Evolutionary conservation across 768 basidiomycete species (phyloP).

Genomic region (Hemileccinum impolitum): DNA sequence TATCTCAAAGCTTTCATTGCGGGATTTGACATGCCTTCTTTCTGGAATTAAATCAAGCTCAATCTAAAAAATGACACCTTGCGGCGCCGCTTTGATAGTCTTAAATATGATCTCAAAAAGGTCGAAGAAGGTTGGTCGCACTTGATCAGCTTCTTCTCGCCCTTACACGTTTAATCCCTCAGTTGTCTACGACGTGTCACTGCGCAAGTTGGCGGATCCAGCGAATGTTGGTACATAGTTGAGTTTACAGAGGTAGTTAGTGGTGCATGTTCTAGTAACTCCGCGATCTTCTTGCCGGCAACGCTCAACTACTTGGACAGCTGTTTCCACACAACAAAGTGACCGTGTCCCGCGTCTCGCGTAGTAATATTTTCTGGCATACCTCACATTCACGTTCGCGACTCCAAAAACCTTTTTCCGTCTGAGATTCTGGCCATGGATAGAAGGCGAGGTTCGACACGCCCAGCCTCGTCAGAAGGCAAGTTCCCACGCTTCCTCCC

Average conservation of each 20-base stretch:
- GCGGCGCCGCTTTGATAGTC: slow-evolving; percentile 72
- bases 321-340: slow-evolving; percentile 6
- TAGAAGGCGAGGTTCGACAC: slow-evolving; percentile 57
- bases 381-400: slow-evolving; percentile 1
- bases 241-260: neutral
- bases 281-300: slow-evolving; percentile 17
- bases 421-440: slow-evolving; percentile 45
- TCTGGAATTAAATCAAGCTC: slow-evolving; percentile 42
- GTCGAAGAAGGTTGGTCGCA: slow-evolving; percentile 71
- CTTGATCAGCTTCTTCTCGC: neutral
- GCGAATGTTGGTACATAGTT: neutral
- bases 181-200: slow-evolving; percentile 86
- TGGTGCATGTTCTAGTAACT: slow-evolving; percentile 9
- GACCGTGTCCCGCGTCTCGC: neutral
- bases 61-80: slow-evolving; percentile 80
- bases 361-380: slow-evolving; percentile 3
- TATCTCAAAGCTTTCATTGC: neutral
- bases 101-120: slow-evolving; percentile 87
- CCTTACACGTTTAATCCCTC: slow-evolving; percentile 1
- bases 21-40: slow-evolving; percentile 2
- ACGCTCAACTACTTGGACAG: slow-evolving; percentile 1
- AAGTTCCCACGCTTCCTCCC: slow-evolving; percentile 27
- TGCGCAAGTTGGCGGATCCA: slow-evolving; percentile 56
- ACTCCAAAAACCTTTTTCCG: neutral
- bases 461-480: slow-evolving; percentile 80